Base-by-base conservation (phyloP, 352 stramenopile genomes). In the Phytophthora europaea region DNA sequence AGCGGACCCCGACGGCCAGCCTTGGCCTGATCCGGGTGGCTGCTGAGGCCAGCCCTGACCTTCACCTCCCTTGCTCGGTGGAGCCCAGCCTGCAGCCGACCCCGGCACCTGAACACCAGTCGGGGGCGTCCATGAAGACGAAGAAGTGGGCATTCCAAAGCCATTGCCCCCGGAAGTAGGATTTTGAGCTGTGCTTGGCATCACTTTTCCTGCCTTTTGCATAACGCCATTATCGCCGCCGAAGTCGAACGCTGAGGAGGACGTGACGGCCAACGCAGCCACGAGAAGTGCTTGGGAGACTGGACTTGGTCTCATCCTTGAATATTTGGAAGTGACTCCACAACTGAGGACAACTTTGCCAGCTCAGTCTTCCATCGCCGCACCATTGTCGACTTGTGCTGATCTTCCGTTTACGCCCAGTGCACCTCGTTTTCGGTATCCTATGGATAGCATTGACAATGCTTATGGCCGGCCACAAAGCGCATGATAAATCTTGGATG, bases 161-260 rank as follows among this genome's bases (percentile, higher is more conserved):
- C 58, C 64, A 33, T 67, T 76, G 2, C 6, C 36, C 0, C 64
- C 64, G 16, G 58, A 56, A 33, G 45, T 34, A 3, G 57, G 48
- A 15, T 23, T 50, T 23, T 57, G 54, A 26, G 15, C 51, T 57
- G 62, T 20, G 15, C 33, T 43, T 40, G 70, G 64, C 9, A 61
- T 48, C 16, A 73, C 58, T 5, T 53, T 76, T 22, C 13, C 70
- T 70, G 58, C 64, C 9, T 43, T 76, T 20, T 73, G 70, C 4
- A 20, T 13, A 26, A 61, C 57, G 33, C 68, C 58, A 22, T 66
- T 65, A 2, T 48, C 34, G n/a, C 45, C 26, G 15, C 36, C 34
- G 15, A 76, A 76, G 43, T 72, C 64, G 1, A 76, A 62, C 36
- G 70, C 64, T 15, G 58, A 64, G 18, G 58, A 60, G 18, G 69